Evolutionary conservation across 805 yeast genomes (phyloP).

Genomic region (Suhomyces sp.): DNA sequence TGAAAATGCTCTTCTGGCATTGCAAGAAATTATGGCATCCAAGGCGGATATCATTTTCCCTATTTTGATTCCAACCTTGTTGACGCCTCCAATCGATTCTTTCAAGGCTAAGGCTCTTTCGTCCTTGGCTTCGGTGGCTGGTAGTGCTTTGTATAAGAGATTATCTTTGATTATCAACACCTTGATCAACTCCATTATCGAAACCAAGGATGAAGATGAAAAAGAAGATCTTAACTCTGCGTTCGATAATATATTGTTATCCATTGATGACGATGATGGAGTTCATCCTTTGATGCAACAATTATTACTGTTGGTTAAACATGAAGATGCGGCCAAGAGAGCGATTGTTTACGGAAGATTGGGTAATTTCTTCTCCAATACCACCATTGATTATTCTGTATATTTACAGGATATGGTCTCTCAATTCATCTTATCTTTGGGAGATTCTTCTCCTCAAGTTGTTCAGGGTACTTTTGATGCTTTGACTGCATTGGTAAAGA

Average conservation of each 20-base stretch:
- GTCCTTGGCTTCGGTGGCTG: conserved; percentile 87
- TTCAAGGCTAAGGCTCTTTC: conserved; percentile 88
- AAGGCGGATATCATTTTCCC: conserved; percentile 93
- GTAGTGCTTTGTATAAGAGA: conserved; percentile 71
- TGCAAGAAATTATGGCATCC: conserved; percentile 88
- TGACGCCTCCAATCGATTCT: conserved; percentile 76
- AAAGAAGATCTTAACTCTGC: conserved; percentile 49
- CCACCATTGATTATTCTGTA: conserved; percentile 66
- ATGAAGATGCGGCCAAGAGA: conserved; percentile 67
- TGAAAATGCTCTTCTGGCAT: conserved; percentile 78
- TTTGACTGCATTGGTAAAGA: conserved; percentile 62
- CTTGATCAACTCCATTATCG: conserved; percentile 59
- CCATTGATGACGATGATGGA: conserved; percentile 77
- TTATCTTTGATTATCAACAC: conserved; percentile 72
- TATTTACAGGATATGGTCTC: conserved; percentile 76
- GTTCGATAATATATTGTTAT: conserved; percentile 65
- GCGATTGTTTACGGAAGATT: conserved; percentile 64
- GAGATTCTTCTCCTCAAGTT: conserved; percentile 61
- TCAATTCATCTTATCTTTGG: conserved; percentile 68
- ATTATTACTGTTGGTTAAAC: conserved; percentile 69
- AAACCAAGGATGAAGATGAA: conserved; percentile 37
- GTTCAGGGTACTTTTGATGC: conserved; percentile 67
- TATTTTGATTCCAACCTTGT: conserved; percentile 79
- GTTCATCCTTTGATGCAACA: conserved; percentile 83
- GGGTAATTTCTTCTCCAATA: conserved; percentile 65